phyloP scores from a whole-genome alignment of 202 grass and related monocot genomes.

The Zoysia matrella region DNA sequence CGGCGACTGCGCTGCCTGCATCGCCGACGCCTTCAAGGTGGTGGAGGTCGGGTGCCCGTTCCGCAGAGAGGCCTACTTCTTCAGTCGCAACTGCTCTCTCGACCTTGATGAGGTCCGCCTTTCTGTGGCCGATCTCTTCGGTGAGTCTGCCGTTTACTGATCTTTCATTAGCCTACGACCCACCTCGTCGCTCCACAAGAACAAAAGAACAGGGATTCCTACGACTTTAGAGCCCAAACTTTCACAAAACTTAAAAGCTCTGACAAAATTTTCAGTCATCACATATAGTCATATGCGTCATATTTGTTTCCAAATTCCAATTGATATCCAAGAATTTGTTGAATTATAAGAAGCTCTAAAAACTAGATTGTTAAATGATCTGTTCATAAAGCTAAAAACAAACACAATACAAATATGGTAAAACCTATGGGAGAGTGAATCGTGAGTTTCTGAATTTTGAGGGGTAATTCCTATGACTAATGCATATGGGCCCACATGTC shows the following conservation, averaged over 20 bases:
- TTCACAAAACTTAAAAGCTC: background rate
- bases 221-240: too few species aligned
- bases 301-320: too few species aligned
- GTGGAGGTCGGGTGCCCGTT: conserved; percentile 24
- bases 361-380: too few species aligned
- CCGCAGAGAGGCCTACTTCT: background rate
- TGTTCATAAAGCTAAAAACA: too few species aligned
- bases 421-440: too few species aligned
- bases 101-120: background rate
- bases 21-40: conserved; percentile 34
- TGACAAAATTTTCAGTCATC: background rate
- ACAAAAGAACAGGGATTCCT: too few species aligned
- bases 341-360: too few species aligned
- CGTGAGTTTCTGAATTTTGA: too few species aligned
- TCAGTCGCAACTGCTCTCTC: background rate
- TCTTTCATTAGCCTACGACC: background rate
- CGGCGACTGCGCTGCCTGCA: conserved; percentile 29
- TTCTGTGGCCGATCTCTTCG: background rate
- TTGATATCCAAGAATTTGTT: too few species aligned
- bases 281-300: background rate
- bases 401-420: too few species aligned
- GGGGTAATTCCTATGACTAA: too few species aligned
- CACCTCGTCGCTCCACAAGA: background rate
- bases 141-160: conserved; percentile 5
- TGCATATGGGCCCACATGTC: too few species aligned